Percentiles rank a stretch among this genome's conserved stretches.
phyloP scores from a whole-genome alignment of 2,329 filamentous ascomycete genomes.

The Pestalotiopsis sp. region DNA sequence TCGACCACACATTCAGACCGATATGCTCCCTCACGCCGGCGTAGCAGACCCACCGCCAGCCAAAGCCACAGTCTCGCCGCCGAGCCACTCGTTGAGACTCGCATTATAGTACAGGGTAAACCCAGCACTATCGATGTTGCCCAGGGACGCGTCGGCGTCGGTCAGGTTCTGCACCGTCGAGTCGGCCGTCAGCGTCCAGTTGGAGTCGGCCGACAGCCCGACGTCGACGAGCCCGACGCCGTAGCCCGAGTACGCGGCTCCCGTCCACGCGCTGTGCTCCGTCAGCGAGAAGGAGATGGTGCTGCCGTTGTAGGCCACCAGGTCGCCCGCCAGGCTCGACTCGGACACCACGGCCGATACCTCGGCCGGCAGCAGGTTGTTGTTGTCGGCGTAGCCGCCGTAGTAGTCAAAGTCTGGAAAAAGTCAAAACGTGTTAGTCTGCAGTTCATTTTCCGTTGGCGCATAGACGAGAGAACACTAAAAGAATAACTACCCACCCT shows the following conservation, averaged over 20 bases:
- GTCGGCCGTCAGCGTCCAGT: constrained; percentile 6
- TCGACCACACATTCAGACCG: too few species aligned
- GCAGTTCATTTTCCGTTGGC: too few species aligned
- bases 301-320: constrained; percentile 8
- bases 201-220: background rate
- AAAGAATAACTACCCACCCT: background rate
- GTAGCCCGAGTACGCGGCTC: background rate
- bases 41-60: constrained; percentile 6
- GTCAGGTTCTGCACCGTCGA: constrained; percentile 8
- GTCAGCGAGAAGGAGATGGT: background rate
- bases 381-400: constrained; percentile 6
- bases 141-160: background rate
- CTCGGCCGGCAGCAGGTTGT: constrained; percentile 5
- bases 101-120: constrained; percentile 8
- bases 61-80: background rate
- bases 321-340: background rate
- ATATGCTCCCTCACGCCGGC: background rate
- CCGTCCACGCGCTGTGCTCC: background rate
- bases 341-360: background rate
- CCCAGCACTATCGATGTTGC: constrained; percentile 6
- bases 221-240: constrained; percentile 8
- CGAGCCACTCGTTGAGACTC: constrained; percentile 4
- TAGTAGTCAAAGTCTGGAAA: constrained; percentile 7
- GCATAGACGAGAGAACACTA: too few species aligned
- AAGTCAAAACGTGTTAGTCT: too few species aligned